Base-by-base conservation (phyloP, 345 rosid species). In the Murraya koenigii region DNA sequence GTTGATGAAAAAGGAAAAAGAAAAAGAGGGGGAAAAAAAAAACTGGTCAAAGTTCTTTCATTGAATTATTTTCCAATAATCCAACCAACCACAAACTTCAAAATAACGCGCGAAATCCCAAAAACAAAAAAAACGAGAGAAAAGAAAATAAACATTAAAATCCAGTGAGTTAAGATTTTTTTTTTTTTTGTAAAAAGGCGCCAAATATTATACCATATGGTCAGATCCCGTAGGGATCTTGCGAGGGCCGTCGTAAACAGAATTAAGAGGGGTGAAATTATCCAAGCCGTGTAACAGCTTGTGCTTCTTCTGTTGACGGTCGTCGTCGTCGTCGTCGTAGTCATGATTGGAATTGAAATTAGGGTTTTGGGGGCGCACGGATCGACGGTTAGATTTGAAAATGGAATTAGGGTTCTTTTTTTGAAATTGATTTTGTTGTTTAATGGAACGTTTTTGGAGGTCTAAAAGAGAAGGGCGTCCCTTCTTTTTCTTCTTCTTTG, bases 391-490 rank as follows among this genome's bases (percentile, higher is more conserved):
- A 65, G 81, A 69, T 66, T 78, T 79, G 82, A 63, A 19, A 52
- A 52, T 80, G 65, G 86, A 83, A 82, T 58, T 76, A 80, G 93
- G 88, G 80, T 70, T 85, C 44, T 82, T 79, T 41, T 76, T 78
- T 11, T 64, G 83, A 8, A 80, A 85, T 58, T 79, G 80, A 44
- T 85, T 80, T 67, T 91, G 90, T 59, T 88, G 91, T 80, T 91
- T 95, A 78, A 95, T 87, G 80, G 92, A 88, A 75, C 99, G 99
- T 74, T 90, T 93, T 77, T 95, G 96, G 63, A 95, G 90, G 89
- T 95, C 99, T 66, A 95, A 77, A 11, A 95, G 94, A 76, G 99
- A 93, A 2, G 99, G 99, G 60, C 99, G 90, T 28, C 99, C 99
- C 87, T 95, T 95, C 82, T 95, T 95, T 93, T 90, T 95, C 97